Conservation (phyloP, 345 rosid genomes). For the Eucalyptus paniculata region DNA sequence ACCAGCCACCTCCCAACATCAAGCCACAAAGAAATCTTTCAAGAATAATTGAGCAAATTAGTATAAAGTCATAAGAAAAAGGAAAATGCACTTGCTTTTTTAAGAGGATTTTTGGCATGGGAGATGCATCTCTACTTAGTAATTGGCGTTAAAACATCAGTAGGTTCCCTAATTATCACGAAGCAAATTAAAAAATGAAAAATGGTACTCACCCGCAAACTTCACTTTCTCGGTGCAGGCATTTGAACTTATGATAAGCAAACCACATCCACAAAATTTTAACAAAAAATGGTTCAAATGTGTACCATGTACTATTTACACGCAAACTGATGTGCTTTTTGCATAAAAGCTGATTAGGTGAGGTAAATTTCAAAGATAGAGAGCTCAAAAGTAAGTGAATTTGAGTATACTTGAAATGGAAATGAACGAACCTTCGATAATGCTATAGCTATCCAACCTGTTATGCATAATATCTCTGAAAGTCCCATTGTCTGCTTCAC, state of each 20-base stretch:
- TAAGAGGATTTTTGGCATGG: not conserved
- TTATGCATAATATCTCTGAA: slow-evolving; percentile 42
- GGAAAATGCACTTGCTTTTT: not conserved
- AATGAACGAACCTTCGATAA: slow-evolving; percentile 29
- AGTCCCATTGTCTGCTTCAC: slow-evolving; percentile 53
- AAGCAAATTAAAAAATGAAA: not conserved
- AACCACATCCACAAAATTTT: not conserved
- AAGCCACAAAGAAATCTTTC: slow-evolving; percentile 47
- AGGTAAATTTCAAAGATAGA: not conserved
- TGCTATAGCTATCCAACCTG: slow-evolving; percentile 56
- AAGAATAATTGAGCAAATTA: not conserved
- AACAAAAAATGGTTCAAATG: not conserved
- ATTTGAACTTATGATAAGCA: not conserved
- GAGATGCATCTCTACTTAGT: not conserved
- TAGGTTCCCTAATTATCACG: not conserved
- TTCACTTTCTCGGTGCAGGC: not conserved
- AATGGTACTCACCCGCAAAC: not conserved
- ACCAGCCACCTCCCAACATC: slow-evolving; percentile 60
- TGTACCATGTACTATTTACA: not conserved
- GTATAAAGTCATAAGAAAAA: not conserved
- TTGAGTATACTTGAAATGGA: not conserved
- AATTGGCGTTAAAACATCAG: not conserved
- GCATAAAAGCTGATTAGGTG: not conserved
- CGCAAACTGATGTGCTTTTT: not conserved
- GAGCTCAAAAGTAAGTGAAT: not conserved